Evolutionary conservation across 106 monocot genomes (phyloP), one percentile per base, ranked within the genome.

Genomic region (Triglochin maritima): DNA sequence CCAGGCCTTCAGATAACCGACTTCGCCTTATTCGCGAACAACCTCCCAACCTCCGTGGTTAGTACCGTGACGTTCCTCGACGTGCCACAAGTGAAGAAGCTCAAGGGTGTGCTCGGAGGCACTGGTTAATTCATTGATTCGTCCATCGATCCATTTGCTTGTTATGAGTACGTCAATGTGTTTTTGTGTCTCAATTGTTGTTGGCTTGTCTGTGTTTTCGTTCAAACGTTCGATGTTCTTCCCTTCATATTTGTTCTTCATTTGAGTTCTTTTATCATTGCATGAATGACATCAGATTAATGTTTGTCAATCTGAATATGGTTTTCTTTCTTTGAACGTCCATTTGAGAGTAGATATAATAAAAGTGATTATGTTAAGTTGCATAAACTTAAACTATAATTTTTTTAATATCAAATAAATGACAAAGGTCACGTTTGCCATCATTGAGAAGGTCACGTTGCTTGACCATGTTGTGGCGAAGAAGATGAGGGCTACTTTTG

Each of bases 401-500:
- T n/a, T n/a, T n/a, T n/a, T n/a, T n/a, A n/a, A n/a, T n/a, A n/a
- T n/a, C n/a, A n/a, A n/a, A n/a, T n/a, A n/a, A n/a, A n/a, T n/a
- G n/a, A n/a, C n/a, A n/a, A n/a, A n/a, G n/a, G n/a, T n/a, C n/a
- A n/a, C n/a, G n/a, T n/a, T n/a, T 9, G 50, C 47, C 2, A 2
- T 85, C 13, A 56, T 96, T 14, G 78, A 77, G 76, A 79, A 76
- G 78, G 64, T 72, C 7, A 84, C 88, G 12, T 90, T 98, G 73
- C 78, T 98, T 10, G 83, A 84, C 43, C 76, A 59, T 17, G 78
- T 70, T 2, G 43, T 81, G 77, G 76, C 91, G n/a, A 85, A 82
- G 88, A 91, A 82, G 86, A 90, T 98, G 62, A 91, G 91, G 83
- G 67, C 56, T 0, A 81, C 86, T 44, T 78, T 98, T 52, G 90